Evolutionary conservation across 2,329 filamentous ascomycete species (phyloP).

Genomic region (Fusarium metavorans): DNA sequence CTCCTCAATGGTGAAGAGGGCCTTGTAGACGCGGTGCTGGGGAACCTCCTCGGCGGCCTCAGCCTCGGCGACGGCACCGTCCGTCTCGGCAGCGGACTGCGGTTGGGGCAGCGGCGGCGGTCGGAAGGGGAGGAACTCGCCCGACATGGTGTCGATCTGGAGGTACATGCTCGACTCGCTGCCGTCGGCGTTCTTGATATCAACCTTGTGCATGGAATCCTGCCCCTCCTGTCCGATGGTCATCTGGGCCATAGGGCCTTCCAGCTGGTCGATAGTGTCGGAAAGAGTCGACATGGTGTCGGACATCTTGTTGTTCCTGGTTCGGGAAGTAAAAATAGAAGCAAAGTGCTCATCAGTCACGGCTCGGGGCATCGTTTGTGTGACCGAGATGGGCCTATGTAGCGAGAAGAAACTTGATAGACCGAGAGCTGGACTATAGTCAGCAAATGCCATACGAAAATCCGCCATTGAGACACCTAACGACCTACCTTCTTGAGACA

Average conservation of each 20-base stretch:
- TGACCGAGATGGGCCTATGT: constrained; percentile 92
- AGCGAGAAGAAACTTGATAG: constrained; percentile 96
- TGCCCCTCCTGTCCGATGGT: constrained; percentile 59
- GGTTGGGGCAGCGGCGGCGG: constrained; percentile 85
- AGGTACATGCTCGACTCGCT: constrained; percentile 70
- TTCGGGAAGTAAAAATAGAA: constrained; percentile 78
- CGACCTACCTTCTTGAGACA: constrained; percentile 73
- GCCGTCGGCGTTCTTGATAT: constrained; percentile 68
- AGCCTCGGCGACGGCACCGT: constrained; percentile 47
- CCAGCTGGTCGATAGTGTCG: constrained; percentile 69
- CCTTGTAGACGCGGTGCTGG: constrained; percentile 70
- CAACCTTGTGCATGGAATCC: constrained; percentile 63
- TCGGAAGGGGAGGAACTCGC: constrained; percentile 82
- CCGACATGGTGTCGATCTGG: constrained; percentile 76
- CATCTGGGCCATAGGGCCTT: constrained; percentile 67
- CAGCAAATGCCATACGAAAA: constrained; percentile 19
- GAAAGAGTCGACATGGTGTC: constrained; percentile 77
- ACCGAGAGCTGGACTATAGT: constrained; percentile 74
- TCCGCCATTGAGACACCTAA: not conserved
- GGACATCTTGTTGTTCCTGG: constrained; percentile 63
- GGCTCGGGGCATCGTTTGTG: constrained; percentile 79
- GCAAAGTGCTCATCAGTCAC: constrained; percentile 83
- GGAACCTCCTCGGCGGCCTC: constrained; percentile 53
- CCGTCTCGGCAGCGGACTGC: constrained; percentile 57
- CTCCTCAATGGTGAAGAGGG: constrained; percentile 76